These are phyloP conservation scores for Salvia rosmarinus DNA, from an alignment of 257 asterid genomes.

Conservation along the genomic window DNA sequence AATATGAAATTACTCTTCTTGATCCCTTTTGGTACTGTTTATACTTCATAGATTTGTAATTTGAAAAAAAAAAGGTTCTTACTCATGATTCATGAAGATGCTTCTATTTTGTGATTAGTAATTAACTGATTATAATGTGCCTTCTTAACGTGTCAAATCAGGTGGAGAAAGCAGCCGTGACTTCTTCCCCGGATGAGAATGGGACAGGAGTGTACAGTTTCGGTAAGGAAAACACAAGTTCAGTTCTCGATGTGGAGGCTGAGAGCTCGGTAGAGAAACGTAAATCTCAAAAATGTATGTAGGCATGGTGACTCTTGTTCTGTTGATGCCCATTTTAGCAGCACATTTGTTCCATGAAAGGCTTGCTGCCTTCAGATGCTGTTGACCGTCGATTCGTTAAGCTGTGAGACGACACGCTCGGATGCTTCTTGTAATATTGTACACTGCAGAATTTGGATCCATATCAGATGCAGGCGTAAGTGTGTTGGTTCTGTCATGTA, in stretches of 20 bases:
- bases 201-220: conserved; percentile 34
- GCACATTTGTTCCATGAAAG: conserved; percentile 42
- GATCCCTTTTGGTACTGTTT: no score
- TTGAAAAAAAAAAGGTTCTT: not conserved
- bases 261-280: conserved; percentile 34
- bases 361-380: conserved; percentile 21
- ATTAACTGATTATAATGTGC: conserved; percentile 16
- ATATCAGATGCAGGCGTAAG: not conserved
- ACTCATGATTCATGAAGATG: not conserved
- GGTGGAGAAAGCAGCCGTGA: conserved; percentile 48
- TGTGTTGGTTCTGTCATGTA: conserved; percentile 3
- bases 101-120: conserved; percentile 9
- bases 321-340: conserved; percentile 53
- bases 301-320: conserved; percentile 40
- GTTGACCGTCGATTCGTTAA: conserved; percentile 29
- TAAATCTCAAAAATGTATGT: conserved; percentile 33
- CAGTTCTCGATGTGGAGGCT: conserved; percentile 33
- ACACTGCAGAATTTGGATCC: no score
- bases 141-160: conserved; percentile 30
- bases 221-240: conserved; percentile 25
- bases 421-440: not conserved
- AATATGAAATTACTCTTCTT: not conserved
- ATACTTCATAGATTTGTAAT: no score
- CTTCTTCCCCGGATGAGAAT: conserved; percentile 30
- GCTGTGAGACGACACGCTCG: not conserved